phyloP scores from a whole-genome alignment of 805 yeast genomes.

The fission yeast (Schizosaccharomyces pombe) region ASM294v3 CU329670.1:3693001-3693500 shows the following conservation, averaged over 20 bases:
- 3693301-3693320: slow-evolving; percentile 83
- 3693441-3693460: slow-evolving; percentile 16
- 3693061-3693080: slow-evolving; percentile 15
- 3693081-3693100: slow-evolving; percentile 20
- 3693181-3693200: too few relatives aligned
- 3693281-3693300: background rate
- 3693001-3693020: slow-evolving; percentile 18
- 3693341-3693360: slow-evolving; percentile 38
- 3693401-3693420: slow-evolving; percentile 26
- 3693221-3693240: too few relatives aligned
- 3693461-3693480: slow-evolving; percentile 29
- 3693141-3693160: slow-evolving; percentile 31
- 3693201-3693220: too few relatives aligned
- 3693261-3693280: background rate
- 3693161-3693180: background rate
- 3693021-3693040: slow-evolving; percentile 18
- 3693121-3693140: slow-evolving; percentile 17
- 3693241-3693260: background rate
- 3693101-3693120: slow-evolving; percentile 17
- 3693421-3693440: slow-evolving; percentile 27
- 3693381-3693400: slow-evolving; percentile 19
- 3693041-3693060: slow-evolving; percentile 17
- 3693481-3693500: slow-evolving; percentile 31
- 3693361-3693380: slow-evolving; percentile 19
- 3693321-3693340: slow-evolving; percentile 71